phyloP scores from a whole-genome alignment of 129 eudicot species.

The Flaveria trinervia region DNA sequence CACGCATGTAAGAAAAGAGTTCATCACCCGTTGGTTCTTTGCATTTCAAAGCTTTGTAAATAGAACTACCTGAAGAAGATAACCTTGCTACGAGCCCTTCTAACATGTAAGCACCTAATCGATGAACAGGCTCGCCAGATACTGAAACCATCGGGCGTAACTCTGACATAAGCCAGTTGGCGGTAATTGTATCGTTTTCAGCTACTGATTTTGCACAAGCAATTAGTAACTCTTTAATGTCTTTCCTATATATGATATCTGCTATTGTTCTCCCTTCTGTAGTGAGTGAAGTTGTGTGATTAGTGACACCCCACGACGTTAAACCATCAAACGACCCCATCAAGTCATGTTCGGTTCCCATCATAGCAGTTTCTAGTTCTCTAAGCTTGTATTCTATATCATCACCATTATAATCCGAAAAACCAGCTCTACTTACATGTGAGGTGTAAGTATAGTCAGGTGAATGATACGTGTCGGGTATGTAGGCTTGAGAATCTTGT shows the following conservation, averaged over 20 bases:
- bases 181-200: constrained; percentile 15
- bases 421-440: neutral
- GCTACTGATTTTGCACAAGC: constrained; percentile 20
- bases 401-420: constrained; percentile 5
- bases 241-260: constrained; percentile 3
- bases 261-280: neutral
- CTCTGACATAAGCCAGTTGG: constrained; percentile 19
- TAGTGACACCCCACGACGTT: neutral
- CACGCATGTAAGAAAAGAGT: constrained; percentile 17
- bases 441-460: constrained; percentile 23
- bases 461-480: constrained; percentile 9
- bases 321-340: constrained; percentile 2
- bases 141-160: constrained; percentile 22
- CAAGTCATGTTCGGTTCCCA: constrained; percentile 17
- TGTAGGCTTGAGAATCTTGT: constrained; percentile 6
- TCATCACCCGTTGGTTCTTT: constrained; percentile 22
- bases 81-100: constrained; percentile 25
- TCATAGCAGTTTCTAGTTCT: constrained; percentile 16
- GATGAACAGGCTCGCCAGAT: constrained; percentile 7
- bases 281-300: neutral
- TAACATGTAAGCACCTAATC: constrained; percentile 26
- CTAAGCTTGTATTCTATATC: neutral
- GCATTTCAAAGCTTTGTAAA: constrained; percentile 16
- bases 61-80: constrained; percentile 25
- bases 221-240: constrained; percentile 4